Conservation (phyloP, 108 stramenopile genomes). For the Nannochloropsis oceanica region DNA sequence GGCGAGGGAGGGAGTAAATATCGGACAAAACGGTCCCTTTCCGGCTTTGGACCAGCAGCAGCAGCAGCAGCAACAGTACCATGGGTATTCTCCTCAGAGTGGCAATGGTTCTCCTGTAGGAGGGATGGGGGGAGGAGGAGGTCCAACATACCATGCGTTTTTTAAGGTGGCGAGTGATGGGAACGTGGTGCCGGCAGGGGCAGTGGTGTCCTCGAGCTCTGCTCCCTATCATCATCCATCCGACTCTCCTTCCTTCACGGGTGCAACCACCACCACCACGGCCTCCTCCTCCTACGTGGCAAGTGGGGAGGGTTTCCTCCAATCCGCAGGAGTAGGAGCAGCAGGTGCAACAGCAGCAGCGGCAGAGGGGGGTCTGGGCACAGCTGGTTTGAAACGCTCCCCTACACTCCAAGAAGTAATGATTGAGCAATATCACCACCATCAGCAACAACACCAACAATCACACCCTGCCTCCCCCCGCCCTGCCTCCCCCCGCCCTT, state of each 20-base stretch:
- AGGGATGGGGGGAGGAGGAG: constrained; percentile 44
- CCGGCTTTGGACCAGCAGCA: too few species aligned
- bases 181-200: not conserved
- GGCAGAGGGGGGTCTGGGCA: not conserved
- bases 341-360: too few species aligned
- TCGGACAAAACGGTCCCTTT: too few species aligned
- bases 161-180: not conserved
- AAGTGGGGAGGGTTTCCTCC: not conserved
- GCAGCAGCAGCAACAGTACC: too few species aligned
- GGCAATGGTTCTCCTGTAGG: not conserved
- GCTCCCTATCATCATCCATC: not conserved
- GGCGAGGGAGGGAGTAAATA: too few species aligned
- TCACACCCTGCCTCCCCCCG: not conserved
- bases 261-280: not conserved
- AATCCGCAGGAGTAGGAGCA: too few species aligned
- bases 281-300: not conserved
- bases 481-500: not conserved
- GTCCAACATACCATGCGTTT: constrained; percentile 57
- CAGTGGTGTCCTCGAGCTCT: not conserved
- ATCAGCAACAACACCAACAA: constrained; percentile 26
- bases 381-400: constrained; percentile 6
- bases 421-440: constrained; percentile 29
- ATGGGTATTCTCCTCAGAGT: not conserved
- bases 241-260: not conserved
- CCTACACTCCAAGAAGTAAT: constrained; percentile 12